Percentiles rank a stretch among this genome's conserved stretches.
Conservation (phyloP, 257 asterid genomes). For the Solanum pimpinellifolium region DNA sequence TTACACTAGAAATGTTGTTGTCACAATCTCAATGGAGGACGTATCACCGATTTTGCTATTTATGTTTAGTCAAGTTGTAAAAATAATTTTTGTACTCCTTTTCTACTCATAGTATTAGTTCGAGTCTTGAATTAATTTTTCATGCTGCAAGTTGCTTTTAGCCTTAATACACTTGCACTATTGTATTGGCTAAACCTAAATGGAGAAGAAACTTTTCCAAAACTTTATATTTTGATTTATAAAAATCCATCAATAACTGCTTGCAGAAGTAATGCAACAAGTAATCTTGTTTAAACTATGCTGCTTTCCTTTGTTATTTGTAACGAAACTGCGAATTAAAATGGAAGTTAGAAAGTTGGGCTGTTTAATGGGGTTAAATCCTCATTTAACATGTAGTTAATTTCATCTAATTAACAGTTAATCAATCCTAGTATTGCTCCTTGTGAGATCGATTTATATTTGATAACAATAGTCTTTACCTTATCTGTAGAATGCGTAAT, state of each 20-base stretch:
- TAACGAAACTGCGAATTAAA: not conserved
- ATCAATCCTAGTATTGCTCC: not conserved
- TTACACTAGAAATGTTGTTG: not conserved
- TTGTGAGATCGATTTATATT: not conserved
- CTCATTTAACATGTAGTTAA: not conserved
- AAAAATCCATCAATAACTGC: not conserved
- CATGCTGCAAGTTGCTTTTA: not conserved
- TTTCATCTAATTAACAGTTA: not conserved
- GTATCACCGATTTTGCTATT: not conserved
- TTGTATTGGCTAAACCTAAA: not conserved
- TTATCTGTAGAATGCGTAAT: not conserved
- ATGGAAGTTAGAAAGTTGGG: not conserved
- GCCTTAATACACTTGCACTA: not conserved
- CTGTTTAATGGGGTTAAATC: not conserved
- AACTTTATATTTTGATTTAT: not conserved
- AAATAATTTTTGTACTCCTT: not conserved
- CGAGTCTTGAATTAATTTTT: not conserved
- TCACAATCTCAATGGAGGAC: not conserved
- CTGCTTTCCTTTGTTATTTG: not conserved
- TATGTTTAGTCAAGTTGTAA: not conserved
- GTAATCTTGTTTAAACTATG: not conserved
- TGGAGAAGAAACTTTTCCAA: not conserved
- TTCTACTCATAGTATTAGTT: not conserved
- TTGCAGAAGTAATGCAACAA: not conserved
- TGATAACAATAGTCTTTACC: not conserved